Base-by-base conservation (phyloP, 2,329 filamentous ascomycete species). In the Cladophialophora psammophila region DNA sequence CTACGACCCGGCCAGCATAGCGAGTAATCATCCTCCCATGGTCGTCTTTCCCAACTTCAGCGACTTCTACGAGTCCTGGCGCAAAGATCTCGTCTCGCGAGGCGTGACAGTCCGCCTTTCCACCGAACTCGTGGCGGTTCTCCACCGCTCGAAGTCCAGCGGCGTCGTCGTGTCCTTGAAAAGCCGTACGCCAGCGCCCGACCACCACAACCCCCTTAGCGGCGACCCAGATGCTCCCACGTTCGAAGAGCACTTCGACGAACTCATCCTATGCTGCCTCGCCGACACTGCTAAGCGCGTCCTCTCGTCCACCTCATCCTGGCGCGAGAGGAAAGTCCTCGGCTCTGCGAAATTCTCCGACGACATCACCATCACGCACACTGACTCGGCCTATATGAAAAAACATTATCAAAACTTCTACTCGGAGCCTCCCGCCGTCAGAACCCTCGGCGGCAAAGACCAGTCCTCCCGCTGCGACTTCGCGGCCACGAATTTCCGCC, bases 291-390 rank as follows among this genome's bases (percentile, higher is more conserved):
- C 84, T 13, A 85, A 86, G 71, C 81, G 82, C 18, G 78, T 88
- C 3, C 82, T 88, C 1, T 78, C 79, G 52, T 77, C 79, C 15
- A 83, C 82, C 31, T 82, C 86, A 10, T 84, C 80, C 10, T 87
- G 85, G 80, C 82, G 84, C 45, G 90, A 94, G 75, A 86, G 82
- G 57, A 83, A 85, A 52, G 86, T 94, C 9, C 85, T 94, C 0
- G 88, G 90, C n/a, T 87, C 88, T 15, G 90, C 90, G 9, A 87
- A 87, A 66, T 88, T 88, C 76, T 85, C 83, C 65, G 84, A 88
- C 78, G 86, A 88, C 72, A 84, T 88, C 69, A 88, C 87, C 20
- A 83, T 88, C 71, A 88, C 86, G 1, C 87, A 88, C 72, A 83
- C 80, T 66, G 87, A 89, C 71, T 77, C 79, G 13, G 77, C 81